Evolutionary conservation across 2,329 filamentous ascomycete species (phyloP).

Genomic region (Diaporthe citriasiana): DNA sequence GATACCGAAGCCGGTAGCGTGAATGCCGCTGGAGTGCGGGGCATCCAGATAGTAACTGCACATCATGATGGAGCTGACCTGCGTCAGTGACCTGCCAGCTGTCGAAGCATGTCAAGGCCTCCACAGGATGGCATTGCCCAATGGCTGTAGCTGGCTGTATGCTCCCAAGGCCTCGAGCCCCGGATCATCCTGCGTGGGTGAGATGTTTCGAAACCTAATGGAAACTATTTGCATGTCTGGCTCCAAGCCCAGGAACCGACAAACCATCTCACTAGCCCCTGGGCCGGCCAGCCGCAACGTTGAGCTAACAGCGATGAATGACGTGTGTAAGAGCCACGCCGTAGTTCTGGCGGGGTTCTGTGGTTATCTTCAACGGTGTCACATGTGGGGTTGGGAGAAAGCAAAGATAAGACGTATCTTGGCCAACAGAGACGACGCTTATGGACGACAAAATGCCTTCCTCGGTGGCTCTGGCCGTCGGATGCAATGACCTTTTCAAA

Average conservation of each 20-base stretch:
- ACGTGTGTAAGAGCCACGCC: slow-evolving; percentile 5
- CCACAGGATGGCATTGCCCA: slow-evolving; percentile 24
- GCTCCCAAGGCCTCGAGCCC: background rate
- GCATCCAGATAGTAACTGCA: slow-evolving; percentile 39
- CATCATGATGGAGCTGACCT: slow-evolving; percentile 36
- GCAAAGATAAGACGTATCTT: slow-evolving; percentile 26
- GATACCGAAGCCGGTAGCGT: slow-evolving; percentile 19
- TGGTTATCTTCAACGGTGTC: slow-evolving; percentile 6
- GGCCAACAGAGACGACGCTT: background rate
- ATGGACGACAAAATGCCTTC: background rate
- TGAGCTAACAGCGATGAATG: slow-evolving; percentile 21
- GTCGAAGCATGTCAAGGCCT: slow-evolving; percentile 18
- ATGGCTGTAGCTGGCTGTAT: slow-evolving; percentile 5
- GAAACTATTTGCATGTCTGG: slow-evolving; percentile 26
- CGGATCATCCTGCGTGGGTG: background rate
- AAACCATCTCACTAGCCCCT: slow-evolving; percentile 2
- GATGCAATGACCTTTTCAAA: background rate
- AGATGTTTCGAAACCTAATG: slow-evolving; percentile 27
- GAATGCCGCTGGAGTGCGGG: slow-evolving; percentile 21
- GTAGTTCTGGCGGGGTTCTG: slow-evolving; percentile 27
- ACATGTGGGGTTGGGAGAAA: slow-evolving; percentile 15
- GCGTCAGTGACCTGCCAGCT: slow-evolving; percentile 19
- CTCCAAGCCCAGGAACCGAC: slow-evolving; percentile 4
- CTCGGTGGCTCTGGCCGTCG: background rate
- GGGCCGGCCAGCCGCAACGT: slow-evolving; percentile 20